These are phyloP conservation scores for Lasiosphaeriaceae sp. DNA, from an alignment of 495 filamentous ascomycete genomes.

Conservation along the genomic window DNA sequence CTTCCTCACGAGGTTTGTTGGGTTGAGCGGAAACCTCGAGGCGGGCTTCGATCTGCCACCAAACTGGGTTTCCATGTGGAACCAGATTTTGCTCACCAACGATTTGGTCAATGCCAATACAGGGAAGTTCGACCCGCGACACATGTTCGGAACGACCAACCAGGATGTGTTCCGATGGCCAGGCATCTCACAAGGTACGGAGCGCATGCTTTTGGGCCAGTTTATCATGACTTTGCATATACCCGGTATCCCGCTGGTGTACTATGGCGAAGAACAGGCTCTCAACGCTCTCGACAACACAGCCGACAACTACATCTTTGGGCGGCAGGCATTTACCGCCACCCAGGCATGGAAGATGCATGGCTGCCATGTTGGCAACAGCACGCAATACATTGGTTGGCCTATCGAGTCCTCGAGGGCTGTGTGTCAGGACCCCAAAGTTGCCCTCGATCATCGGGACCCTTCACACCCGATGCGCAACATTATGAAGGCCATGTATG, in stretches of 20 bases:
- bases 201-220: constrained; percentile 55
- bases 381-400: constrained; percentile 18
- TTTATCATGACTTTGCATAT: constrained; percentile 62
- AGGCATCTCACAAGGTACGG: constrained; percentile 55
- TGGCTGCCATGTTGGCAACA: constrained; percentile 58
- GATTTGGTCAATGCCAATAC: constrained; percentile 65
- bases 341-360: constrained; percentile 63
- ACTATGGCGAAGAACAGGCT: constrained; percentile 68
- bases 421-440: constrained; percentile 67
- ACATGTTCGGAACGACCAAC: constrained; percentile 54
- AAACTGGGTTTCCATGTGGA: constrained; percentile 61
- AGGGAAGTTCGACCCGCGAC: constrained; percentile 63
- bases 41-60: constrained; percentile 55
- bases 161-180: constrained; percentile 56
- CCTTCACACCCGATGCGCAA: constrained; percentile 40
- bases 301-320: constrained; percentile 65
- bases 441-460: constrained; percentile 55
- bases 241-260: constrained; percentile 60
- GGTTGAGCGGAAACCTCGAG: constrained; percentile 57
- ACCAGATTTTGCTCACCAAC: constrained; percentile 58
- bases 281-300: constrained; percentile 65
- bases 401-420: constrained; percentile 45
- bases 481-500: constrained; percentile 64
- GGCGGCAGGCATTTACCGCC: constrained; percentile 62
- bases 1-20: constrained; percentile 61